These are phyloP conservation scores for Ophiostoma sp. DNA, from an alignment of 2,329 filamentous ascomycete species.

Conservation along the genomic window DNA sequence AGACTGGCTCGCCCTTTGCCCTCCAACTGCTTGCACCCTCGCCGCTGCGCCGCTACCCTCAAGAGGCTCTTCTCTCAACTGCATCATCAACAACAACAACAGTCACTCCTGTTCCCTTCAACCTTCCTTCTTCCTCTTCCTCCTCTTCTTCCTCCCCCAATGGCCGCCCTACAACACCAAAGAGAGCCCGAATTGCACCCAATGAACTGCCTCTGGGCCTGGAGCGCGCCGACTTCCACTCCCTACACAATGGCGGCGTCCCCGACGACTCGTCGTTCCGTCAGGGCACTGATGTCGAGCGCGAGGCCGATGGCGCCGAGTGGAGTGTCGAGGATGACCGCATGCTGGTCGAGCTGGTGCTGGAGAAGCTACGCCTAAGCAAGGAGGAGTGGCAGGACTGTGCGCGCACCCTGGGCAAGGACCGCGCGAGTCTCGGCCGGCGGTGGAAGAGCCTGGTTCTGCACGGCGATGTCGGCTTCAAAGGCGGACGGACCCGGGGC, in stretches of 20 bases:
- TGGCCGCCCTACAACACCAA: slow-evolving; percentile 49
- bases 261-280: slow-evolving; percentile 25
- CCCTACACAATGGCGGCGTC: slow-evolving; percentile 37
- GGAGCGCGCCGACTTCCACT: slow-evolving; percentile 54
- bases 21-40: slow-evolving; percentile 16
- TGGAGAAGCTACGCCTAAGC: slow-evolving; percentile 60
- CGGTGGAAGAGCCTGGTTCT: slow-evolving; percentile 60
- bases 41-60: background rate
- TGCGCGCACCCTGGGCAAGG: slow-evolving; percentile 57
- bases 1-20: slow-evolving; percentile 23
- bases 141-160: slow-evolving; percentile 21
- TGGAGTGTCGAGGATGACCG: slow-evolving; percentile 62
- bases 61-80: background rate
- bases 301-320: slow-evolving; percentile 43
- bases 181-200: slow-evolving; percentile 56
- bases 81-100: background rate
- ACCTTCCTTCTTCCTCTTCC: background rate
- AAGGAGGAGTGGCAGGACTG: slow-evolving; percentile 65
- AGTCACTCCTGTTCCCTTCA: slow-evolving; percentile 1
- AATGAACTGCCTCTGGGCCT: slow-evolving; percentile 57
- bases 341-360: slow-evolving; percentile 60
- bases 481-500: slow-evolving; percentile 39
- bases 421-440: slow-evolving; percentile 50
- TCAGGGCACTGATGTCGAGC: slow-evolving; percentile 38
- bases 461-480: slow-evolving; percentile 56